Base-by-base conservation (phyloP, 805 yeast genomes). In the Candida pseudofarinosa region DNA sequence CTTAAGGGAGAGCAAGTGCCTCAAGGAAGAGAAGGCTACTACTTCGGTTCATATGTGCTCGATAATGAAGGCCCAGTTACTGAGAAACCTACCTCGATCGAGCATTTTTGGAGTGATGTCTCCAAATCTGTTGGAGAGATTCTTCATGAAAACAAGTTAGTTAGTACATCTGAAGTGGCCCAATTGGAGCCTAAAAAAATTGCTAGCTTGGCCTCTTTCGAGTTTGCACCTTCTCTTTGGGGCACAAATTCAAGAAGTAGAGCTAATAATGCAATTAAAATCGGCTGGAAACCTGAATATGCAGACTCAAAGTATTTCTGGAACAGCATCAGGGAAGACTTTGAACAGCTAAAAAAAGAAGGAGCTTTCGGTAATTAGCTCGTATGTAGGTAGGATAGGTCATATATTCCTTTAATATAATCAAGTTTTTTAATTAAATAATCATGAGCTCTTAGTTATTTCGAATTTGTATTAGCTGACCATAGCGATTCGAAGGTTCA, bases 1-100 rank as follows among this genome's bases (percentile, higher is more conserved):
- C 15, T 60, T 2, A 37, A 43, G 4, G 56, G 55, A 13, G 52
- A 51, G 33, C 33, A 47, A 5, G 47, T 66, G 35, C 60, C 60
- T 8, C 50, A 54, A 15, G 66, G 67, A 5, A 51, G 47, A 37
- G 37, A 59, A 7, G 73, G 73, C 4, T 66, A 63, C 44, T 67
- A 66, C 43, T 67, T 68, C 51, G 63, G 58, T 2, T 58, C 64
- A 4, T 51, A 48, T 26, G 18, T 39, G 14, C 3, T 42, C 7
- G 30, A 33, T 13, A 39, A 47, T 30, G 56, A 53, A 19, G 44
- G 30, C 17, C 28, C 42, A 5, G 37, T 36, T 36, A 38, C 46
- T 16, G 36, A 33, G 6, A 35, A 38, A 8, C 54, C 57, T 6
- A 37, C 53, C 13, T 41, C 38, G 10, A 47, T 53, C 19, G 57